A percentile compares a stretch with the other conserved stretches of the same genome.
Evolutionary conservation across 176 grass and related monocot species (phyloP).

Genomic region (Alloteropsis semialata): DNA sequence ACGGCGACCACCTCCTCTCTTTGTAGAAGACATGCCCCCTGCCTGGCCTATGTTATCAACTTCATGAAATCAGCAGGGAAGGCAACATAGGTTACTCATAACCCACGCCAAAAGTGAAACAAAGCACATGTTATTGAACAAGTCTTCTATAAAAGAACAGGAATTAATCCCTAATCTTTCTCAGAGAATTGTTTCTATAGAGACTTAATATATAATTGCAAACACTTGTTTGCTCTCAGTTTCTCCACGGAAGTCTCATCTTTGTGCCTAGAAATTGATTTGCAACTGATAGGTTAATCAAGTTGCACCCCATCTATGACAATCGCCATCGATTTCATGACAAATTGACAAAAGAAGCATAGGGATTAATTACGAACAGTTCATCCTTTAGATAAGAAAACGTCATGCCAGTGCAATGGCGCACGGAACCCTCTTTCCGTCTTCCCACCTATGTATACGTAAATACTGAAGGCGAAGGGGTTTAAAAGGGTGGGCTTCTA

Average conservation of each 20-base stretch:
- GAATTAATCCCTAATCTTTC: neutral
- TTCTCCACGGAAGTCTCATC: neutral
- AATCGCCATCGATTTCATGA: neutral
- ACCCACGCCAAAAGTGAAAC: neutral
- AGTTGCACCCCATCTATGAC: too few species aligned
- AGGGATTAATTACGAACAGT: neutral
- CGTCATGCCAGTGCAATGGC: neutral
- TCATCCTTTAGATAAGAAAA: neutral
- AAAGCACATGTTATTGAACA: neutral
- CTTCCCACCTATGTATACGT: neutral
- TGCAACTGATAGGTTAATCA: neutral
- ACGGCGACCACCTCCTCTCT: conserved; percentile 23
- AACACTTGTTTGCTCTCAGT: neutral
- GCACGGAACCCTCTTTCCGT: neutral
- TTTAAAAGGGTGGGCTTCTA: neutral
- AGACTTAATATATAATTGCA: neutral
- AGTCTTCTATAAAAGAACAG: neutral
- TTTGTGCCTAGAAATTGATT: neutral
- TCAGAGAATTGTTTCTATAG: neutral
- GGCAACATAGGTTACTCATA: neutral
- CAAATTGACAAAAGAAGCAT: neutral
- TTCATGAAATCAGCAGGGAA: conserved; percentile 16
- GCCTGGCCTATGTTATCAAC: neutral
- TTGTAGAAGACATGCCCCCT: conserved; percentile 38
- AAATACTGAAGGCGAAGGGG: neutral